phyloP scores from a whole-genome alignment of 1,139 yeast genomes.

The Petasospora rhodanensis region DNA sequence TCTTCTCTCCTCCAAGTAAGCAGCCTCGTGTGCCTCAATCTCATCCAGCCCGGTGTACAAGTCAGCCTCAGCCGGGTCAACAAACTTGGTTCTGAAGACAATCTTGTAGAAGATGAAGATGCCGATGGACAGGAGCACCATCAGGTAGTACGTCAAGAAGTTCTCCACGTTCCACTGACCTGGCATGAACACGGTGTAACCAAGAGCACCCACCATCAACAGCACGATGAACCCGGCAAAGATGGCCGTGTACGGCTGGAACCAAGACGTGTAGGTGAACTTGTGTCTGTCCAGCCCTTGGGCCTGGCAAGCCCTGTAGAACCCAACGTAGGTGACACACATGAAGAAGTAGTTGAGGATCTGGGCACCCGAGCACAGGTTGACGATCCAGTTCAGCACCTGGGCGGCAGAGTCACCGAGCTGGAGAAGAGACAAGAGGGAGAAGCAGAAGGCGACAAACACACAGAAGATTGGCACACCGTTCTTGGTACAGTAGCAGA shows the following conservation, averaged over 20 bases:
- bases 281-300: conserved; percentile 49
- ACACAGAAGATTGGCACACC: conserved; percentile 51
- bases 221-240: too few species aligned
- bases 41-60: conserved; percentile 49
- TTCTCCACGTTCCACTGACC: too few species aligned
- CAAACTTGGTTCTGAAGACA: conserved; percentile 46
- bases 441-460: conserved; percentile 37
- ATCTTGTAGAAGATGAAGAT: conserved; percentile 53
- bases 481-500: conserved; percentile 34
- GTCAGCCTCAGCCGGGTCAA: conserved; percentile 47
- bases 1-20: conserved; percentile 25
- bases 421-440: conserved; percentile 37
- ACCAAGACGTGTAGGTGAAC: too few species aligned
- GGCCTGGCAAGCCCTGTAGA: conserved; percentile 49
- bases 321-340: conserved; percentile 46
- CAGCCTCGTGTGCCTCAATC: conserved; percentile 47
- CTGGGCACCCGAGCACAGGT: conserved; percentile 48
- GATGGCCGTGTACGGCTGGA: too few species aligned
- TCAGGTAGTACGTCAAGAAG: too few species aligned
- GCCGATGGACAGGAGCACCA: too few species aligned
- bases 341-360: conserved; percentile 42
- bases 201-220: too few species aligned
- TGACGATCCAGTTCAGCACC: conserved; percentile 46
- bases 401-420: conserved; percentile 31
- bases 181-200: too few species aligned